Base-by-base conservation (phyloP, 495 filamentous ascomycete genomes). In the Parathielavia hyrcaniae region DNA sequence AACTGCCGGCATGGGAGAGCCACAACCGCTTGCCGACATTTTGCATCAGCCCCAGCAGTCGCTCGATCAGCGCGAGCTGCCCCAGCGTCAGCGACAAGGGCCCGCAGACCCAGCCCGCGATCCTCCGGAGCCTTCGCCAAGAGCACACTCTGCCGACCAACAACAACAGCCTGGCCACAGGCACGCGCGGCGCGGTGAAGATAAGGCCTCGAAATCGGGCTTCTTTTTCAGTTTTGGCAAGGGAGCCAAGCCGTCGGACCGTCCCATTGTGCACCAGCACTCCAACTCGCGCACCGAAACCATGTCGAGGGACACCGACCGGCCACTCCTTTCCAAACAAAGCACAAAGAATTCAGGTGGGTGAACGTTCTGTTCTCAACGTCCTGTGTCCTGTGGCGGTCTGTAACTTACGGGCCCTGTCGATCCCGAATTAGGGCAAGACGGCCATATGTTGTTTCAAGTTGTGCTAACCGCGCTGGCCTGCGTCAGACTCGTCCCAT, bases 221-320 rank as follows among this genome's bases (percentile, higher is more conserved):
- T 74, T 74, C 64, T 75, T 79, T 41, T 75, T 78, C 64, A 67
- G 69, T 61, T 77, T 77, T 59, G 70, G 72, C 13, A 77, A 77
- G 60, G 50, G 64, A 53, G 63, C 72, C 34, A 73, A 62, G 60
- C 67, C 73, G 30, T 60, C 65, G 32, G 75, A 75, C 58, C 73
- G 75, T 45, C 63, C 69, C 26, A 63, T 67, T 44, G 53, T 55
- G 53, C 76, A 69, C 41, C 69, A 60, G 30, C 69, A 71, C 53
- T 65, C 67, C 49, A 69, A 70, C 20, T 68, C 64, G 50, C 69
- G 60, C 48, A 55, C 66, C 55, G 77, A 80, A 59, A 67, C 63
- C 36, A 75, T 76, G 73, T 74, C 75, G 41, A 71, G 72, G 55
- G 76, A 73, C 32, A 61, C 65, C 36, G 74, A 77, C 49, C 64